phyloP scores from a whole-genome alignment of 768 basidiomycete genomes.

The Phylloporus arenicola region DNA sequence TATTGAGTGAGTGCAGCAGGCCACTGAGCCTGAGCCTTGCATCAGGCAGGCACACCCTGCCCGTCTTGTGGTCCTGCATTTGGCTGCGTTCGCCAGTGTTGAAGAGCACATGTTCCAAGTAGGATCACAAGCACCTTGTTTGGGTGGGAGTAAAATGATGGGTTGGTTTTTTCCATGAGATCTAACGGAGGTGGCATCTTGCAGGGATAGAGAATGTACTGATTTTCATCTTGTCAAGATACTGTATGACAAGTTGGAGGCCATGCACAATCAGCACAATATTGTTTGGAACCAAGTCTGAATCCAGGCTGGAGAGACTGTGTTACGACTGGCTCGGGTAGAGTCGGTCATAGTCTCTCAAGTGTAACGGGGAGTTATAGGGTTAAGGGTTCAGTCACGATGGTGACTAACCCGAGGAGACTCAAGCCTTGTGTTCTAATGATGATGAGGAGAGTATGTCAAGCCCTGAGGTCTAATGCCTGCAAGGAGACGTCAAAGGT shows the following conservation, averaged over 20 bases:
- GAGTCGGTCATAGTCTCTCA: too few relatives aligned
- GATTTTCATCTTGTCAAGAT: conserved; percentile 75
- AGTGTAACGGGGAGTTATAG: too few relatives aligned
- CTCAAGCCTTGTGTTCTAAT: too few relatives aligned
- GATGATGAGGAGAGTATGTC: too few relatives aligned
- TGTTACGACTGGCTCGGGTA: too few relatives aligned
- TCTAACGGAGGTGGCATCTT: not conserved
- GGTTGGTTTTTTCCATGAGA: not conserved
- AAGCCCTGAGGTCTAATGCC: too few relatives aligned
- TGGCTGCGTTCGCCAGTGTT: conserved; percentile 47
- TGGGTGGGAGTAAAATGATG: conserved; percentile 29
- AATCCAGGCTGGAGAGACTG: conserved; percentile 72
- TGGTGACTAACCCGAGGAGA: too few relatives aligned
- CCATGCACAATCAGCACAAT: conserved; percentile 70
- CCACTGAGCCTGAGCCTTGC: conserved; percentile 59
- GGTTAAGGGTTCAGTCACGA: too few relatives aligned
- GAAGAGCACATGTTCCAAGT: conserved; percentile 62
- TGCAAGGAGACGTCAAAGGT: too few relatives aligned
- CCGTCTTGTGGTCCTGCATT: conserved; percentile 59
- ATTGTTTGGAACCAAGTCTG: conserved; percentile 61
- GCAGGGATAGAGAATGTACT: conserved; percentile 42
- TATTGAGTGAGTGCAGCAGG: conserved; percentile 54
- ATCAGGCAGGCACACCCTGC: conserved; percentile 44
- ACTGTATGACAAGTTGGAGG: conserved; percentile 47
- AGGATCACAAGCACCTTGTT: conserved; percentile 59